Percentiles rank a stretch among this genome's conserved stretches.
phyloP scores from a whole-genome alignment of 352 stramenopile species.

The Phytophthora fragariae region DNA sequence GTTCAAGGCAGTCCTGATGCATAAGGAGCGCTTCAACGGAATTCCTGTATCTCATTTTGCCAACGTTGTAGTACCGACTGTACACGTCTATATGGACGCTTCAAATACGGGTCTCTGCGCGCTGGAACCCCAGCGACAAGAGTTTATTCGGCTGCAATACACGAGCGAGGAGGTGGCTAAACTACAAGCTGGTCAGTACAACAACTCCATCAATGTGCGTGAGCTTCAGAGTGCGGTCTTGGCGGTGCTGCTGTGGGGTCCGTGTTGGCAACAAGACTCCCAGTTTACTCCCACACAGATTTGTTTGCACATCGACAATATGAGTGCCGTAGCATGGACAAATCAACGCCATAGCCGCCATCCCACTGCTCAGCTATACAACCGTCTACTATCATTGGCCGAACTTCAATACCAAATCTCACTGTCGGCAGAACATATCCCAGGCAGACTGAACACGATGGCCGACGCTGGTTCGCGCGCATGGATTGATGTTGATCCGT shows the following conservation, averaged over 20 bases:
- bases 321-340: conserved; percentile 18
- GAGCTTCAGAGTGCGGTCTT: conserved; percentile 24
- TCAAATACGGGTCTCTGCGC: no score
- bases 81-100: no score
- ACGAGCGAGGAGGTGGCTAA: background rate
- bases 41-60: no score
- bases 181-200: background rate
- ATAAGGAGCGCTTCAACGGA: no score
- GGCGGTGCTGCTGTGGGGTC: background rate
- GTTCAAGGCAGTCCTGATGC: no score
- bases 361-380: conserved; percentile 10
- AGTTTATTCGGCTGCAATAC: conserved; percentile 17
- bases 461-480: conserved; percentile 21
- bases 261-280: no score
- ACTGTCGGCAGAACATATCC: conserved; percentile 31
- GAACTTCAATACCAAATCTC: conserved; percentile 23
- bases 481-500: conserved; percentile 6
- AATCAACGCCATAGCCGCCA: background rate
- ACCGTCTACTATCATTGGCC: conserved; percentile 19
- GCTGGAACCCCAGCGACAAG: no score
- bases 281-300: background rate
- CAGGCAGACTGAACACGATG: conserved; percentile 21
- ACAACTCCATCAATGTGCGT: background rate
- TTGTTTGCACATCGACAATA: conserved; percentile 31
- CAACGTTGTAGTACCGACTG: no score